phyloP scores from a whole-genome alignment of 2,329 filamentous ascomycete genomes.

The Pezicula neosporulosa region DNA sequence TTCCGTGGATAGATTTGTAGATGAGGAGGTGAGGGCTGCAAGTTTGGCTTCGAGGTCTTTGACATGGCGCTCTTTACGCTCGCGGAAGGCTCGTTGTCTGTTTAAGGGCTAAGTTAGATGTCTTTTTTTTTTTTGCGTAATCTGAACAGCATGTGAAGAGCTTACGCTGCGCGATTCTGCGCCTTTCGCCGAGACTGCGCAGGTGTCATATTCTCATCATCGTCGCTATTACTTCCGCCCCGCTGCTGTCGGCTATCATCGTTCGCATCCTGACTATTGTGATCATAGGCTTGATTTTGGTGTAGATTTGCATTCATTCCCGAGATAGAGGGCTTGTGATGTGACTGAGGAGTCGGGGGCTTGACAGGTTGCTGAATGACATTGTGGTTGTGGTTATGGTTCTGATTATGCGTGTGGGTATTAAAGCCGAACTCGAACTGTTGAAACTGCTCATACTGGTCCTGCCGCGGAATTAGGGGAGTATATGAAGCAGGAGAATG shows the following conservation, averaged over 20 bases:
- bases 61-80: constrained; percentile 92
- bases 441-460: constrained; percentile 26
- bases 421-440: constrained; percentile 22
- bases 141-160: constrained; percentile 11
- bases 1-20: constrained; percentile 70
- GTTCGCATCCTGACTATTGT: constrained; percentile 16
- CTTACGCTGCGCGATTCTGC: constrained; percentile 71
- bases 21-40: constrained; percentile 69
- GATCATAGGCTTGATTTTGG: constrained; percentile 15
- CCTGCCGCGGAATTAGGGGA: constrained; percentile 16
- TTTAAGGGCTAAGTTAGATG: background rate
- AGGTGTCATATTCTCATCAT: constrained; percentile 51
- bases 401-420: constrained; percentile 15
- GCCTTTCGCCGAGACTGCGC: constrained; percentile 62
- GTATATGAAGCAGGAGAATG: background rate
- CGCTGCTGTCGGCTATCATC: constrained; percentile 18
- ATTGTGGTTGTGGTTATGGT: constrained; percentile 5
- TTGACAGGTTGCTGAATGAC: constrained; percentile 11
- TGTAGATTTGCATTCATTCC: constrained; percentile 13
- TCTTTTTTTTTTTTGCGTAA: background rate
- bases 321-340: constrained; percentile 20
- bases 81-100: constrained; percentile 92
- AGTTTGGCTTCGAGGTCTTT: constrained; percentile 90
- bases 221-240: constrained; percentile 33
- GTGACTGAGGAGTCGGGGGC: constrained; percentile 21